Evolutionary conservation across 306 rosid species (phyloP).

Genomic region (Dalbergia oliveri): DNA sequence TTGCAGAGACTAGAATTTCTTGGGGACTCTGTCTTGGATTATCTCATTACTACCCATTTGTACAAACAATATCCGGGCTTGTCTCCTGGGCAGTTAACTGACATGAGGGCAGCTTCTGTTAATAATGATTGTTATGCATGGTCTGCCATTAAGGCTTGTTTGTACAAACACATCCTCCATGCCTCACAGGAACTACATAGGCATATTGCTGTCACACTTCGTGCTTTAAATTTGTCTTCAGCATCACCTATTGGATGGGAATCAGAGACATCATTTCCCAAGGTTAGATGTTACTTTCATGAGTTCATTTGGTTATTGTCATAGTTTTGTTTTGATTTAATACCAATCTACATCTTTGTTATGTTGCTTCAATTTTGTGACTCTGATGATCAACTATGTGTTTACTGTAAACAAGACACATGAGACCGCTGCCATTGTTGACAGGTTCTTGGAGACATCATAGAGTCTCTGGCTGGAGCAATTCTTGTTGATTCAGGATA

Average conservation of each 20-base stretch:
- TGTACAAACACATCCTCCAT: constrained; percentile 74
- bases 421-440: constrained; percentile 23
- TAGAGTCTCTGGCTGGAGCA: constrained; percentile 90
- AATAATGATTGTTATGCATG: constrained; percentile 80
- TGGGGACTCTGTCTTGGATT: constrained; percentile 81
- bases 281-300: constrained; percentile 59
- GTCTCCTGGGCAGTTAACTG: constrained; percentile 76
- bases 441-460: constrained; percentile 84
- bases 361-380: no score
- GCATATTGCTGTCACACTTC: constrained; percentile 53
- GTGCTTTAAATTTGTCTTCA: constrained; percentile 43
- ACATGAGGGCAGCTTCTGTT: constrained; percentile 82
- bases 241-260: constrained; percentile 82
- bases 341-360: no score
- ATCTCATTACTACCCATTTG: constrained; percentile 68
- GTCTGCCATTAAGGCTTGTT: constrained; percentile 62
- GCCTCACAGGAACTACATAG: constrained; percentile 65
- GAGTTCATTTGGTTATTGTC: not conserved
- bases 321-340: not conserved
- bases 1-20: constrained; percentile 84
- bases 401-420: no score
- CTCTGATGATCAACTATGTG: no score
- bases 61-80: constrained; percentile 65
- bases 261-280: constrained; percentile 66
- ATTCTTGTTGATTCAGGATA: constrained; percentile 76